Evolutionary conservation across 306 rosid species (phyloP).

Genomic region (Vigna radiata): DNA sequence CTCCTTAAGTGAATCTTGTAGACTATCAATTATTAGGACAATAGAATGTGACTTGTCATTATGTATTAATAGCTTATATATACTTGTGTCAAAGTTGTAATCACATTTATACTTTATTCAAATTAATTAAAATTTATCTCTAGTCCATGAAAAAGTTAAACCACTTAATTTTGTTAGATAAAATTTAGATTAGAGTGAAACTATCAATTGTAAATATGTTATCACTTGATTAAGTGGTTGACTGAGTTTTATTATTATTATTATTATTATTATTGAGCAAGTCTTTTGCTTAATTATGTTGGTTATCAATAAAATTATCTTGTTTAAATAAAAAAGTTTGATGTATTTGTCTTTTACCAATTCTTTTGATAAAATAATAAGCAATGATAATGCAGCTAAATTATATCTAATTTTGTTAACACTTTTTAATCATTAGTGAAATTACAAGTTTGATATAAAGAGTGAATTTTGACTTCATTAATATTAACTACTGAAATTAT

Average conservation of each 20-base stretch:
- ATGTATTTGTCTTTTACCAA: too few species aligned
- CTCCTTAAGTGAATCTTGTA: constrained; percentile 31
- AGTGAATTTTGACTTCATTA: too few species aligned
- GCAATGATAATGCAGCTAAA: not conserved
- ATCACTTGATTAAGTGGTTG: too few species aligned
- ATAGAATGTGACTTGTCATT: constrained; percentile 3
- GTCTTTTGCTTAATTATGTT: too few species aligned
- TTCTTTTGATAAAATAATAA: not conserved
- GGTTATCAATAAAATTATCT: too few species aligned
- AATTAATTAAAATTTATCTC: not conserved
- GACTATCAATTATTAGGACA: constrained; percentile 22
- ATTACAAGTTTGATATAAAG: not conserved
- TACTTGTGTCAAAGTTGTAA: constrained; percentile 21
- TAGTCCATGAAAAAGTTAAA: too few species aligned
- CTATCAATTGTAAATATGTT: too few species aligned
- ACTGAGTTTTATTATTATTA: too few species aligned
- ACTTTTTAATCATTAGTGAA: not conserved
- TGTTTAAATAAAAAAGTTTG: too few species aligned
- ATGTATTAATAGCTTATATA: constrained; percentile 30
- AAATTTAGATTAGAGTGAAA: not conserved
- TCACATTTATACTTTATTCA: not conserved
- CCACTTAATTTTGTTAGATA: not conserved
- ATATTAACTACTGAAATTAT: not conserved
- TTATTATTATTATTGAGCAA: too few species aligned
- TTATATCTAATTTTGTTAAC: not conserved